Base-by-base conservation (phyloP, 148 eudicot genomes). In the Agrostemma githago region DNA sequence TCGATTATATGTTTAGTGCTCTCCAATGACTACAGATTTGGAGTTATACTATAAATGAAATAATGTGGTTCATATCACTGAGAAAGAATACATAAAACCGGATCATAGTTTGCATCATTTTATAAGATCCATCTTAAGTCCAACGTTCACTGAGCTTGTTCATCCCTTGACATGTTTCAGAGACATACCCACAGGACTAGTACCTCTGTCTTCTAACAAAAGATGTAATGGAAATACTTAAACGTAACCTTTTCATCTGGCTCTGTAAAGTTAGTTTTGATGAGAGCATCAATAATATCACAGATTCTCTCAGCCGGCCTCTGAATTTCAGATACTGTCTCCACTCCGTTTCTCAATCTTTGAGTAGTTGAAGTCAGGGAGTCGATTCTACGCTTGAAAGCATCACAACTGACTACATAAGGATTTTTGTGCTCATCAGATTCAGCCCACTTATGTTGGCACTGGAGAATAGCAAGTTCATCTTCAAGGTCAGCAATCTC, bases 401-500 rank as follows among this genome's bases (percentile, higher is more conserved):
- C 39, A 79, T 76, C 77, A 72, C 79, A 78, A 66, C 81, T 79
- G 20, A 68, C 68, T 74, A 85, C 83, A 63, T 80, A 88, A 76
- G 85, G 88, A 64, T 80, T 76, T 75, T 66, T 79, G 82, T 70
- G 72, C 43, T 74, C 68, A 70, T 68, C 68, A 43, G 67, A 63
- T 59, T 88, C 82, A 58, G 80, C 74, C 87, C 86, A 89, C 54
- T 81, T 84, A 56, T 85, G 87, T 74, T 86, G 90, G 77, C 85
- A 79, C 44, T 80, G 82, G 16, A 88, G 88, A 79, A 83, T 82
- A 53, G 83, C 70, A 62, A 89, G 34, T 78, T 88, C 89, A 76
- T 92, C 86, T 84, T 88, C 94, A 77, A 86, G 89, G 73, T 88
- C 83, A 57, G 68, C 65, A 75, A 89, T 85, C 62, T 92, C 94